Base-by-base conservation (phyloP, 352 stramenopile genomes). In the Halophytophthora batemanensis region DNA sequence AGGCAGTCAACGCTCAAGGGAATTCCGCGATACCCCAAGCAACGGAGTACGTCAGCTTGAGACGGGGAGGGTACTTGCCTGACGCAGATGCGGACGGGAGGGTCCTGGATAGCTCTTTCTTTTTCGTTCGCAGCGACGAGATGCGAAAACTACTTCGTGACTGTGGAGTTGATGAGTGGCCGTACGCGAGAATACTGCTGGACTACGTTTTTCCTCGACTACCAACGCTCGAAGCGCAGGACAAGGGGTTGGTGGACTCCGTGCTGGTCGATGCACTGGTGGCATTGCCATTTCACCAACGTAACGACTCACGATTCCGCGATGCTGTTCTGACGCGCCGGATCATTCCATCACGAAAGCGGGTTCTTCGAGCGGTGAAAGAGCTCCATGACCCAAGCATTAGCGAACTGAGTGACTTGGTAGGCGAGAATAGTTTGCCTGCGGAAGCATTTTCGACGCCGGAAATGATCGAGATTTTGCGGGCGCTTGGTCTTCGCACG, bases 331-430 rank as follows among this genome's bases (percentile, higher is more conserved):
- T 60, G 48, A 68, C 45, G 3, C 36, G 67, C 22, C 48, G 56
- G 15, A 58, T 89, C 10, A 66, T 93, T 53, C 77, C 81, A 36
- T 89, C 80, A 2, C 61, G 62, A 21, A 84, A 80, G 50, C 61
- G 71, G 19, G 39, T 67, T 14, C 71, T 86, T 47, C 80, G 77
- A 18, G 47, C 50, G 18, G 45, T 87, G 15, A 64, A 55, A 3
- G 71, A 93, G 43, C 54, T 93, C 6, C 74, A 93, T 28, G 82
- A 93, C 53, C 82, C 82, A 21, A 86, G 62, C 49, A 81, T 77
- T 34, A 72, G 67, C 12, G 79, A 88, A 29, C 43, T 92, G 14
- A 76, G 67, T 33, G 74, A 77, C 19, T 43, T 92, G 21, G 77
- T 92, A 12, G 82, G 82, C 14, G 69, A 76, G 17, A 82, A 77